Conservation (phyloP, 2,329 filamentous ascomycete genomes). For the Ampelomyces quisqualis region DNA sequence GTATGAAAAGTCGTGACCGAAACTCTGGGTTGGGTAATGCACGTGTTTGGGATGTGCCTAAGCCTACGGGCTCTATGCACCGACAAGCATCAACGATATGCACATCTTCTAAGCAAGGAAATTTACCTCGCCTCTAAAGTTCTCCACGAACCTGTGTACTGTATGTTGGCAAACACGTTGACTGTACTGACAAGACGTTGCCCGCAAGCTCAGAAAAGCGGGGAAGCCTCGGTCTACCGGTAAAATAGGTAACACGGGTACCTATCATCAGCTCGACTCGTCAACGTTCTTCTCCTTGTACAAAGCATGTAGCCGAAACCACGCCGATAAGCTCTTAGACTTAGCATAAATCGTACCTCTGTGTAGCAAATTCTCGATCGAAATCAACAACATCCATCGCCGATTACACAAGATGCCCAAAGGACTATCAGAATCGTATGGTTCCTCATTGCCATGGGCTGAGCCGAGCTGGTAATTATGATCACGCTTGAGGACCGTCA, state of each 20-base stretch:
- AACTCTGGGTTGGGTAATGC: no score
- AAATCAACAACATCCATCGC: background rate
- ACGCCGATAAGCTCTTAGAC: background rate
- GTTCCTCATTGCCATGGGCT: slow-evolving; percentile 35
- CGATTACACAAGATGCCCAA: slow-evolving; percentile 8
- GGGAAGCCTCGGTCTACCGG: slow-evolving; percentile 2
- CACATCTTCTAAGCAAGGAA: no score
- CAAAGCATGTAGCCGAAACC: background rate
- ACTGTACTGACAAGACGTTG: no score
- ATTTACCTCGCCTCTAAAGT: no score
- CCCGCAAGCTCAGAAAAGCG: background rate
- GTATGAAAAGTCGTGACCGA: no score
- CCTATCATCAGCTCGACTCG: background rate
- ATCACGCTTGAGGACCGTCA: background rate
- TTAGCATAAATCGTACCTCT: no score
- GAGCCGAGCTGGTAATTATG: slow-evolving; percentile 32
- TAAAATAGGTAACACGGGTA: background rate
- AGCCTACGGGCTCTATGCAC: no score
- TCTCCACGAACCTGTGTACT: no score
- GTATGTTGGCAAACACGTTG: no score
- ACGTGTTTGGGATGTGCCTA: no score
- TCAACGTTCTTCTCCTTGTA: background rate
- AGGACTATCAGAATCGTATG: slow-evolving; percentile 19
- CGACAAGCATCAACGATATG: no score
- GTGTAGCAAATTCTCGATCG: background rate